These are phyloP conservation scores for Aspergillus sp. DNA, from an alignment of 2,329 filamentous ascomycete species.

Conservation along the genomic window DNA sequence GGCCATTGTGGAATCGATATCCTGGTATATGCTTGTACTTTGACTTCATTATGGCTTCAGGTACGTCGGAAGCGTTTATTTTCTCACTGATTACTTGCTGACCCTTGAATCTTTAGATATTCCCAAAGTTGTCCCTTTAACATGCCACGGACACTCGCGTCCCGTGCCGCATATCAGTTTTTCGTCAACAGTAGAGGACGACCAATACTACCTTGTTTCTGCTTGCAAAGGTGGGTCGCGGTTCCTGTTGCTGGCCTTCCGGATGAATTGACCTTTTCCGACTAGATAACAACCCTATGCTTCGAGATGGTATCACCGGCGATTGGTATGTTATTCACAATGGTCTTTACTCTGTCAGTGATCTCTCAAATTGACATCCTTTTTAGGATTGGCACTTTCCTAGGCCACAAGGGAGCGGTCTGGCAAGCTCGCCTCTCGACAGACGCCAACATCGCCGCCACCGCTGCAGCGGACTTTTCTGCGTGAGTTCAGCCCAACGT, in stretches of 20 bases:
- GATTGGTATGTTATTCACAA: constrained; percentile 68
- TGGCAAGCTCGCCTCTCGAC: constrained; percentile 93
- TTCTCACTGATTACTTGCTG: background rate
- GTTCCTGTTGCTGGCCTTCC: background rate
- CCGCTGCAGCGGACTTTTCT: constrained; percentile 93
- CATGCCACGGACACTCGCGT: constrained; percentile 91
- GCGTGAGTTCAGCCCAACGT: constrained; percentile 62
- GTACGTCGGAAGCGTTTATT: constrained; percentile 16
- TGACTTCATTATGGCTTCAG: constrained; percentile 30
- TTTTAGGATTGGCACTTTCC: constrained; percentile 86
- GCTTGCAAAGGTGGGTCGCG: constrained; percentile 75
- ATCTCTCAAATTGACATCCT: background rate
- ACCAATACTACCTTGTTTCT: constrained; percentile 88
- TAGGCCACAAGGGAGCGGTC: constrained; percentile 96
- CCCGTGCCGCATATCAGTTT: constrained; percentile 92
- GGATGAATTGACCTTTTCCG: constrained; percentile 5
- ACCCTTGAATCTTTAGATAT: constrained; percentile 38
- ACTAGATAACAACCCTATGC: constrained; percentile 95
- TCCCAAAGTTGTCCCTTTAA: constrained; percentile 77
- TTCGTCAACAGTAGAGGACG: constrained; percentile 79
- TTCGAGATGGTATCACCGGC: constrained; percentile 92
- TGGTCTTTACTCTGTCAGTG: background rate
- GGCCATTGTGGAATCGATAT: constrained; percentile 24
- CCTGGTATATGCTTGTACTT: constrained; percentile 14
- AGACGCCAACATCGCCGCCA: constrained; percentile 85